A percentile compares a stretch with the other conserved stretches of the same genome.
Conservation (phyloP, 768 basidiomycete genomes). For the Serpula lacrymans region DNA sequence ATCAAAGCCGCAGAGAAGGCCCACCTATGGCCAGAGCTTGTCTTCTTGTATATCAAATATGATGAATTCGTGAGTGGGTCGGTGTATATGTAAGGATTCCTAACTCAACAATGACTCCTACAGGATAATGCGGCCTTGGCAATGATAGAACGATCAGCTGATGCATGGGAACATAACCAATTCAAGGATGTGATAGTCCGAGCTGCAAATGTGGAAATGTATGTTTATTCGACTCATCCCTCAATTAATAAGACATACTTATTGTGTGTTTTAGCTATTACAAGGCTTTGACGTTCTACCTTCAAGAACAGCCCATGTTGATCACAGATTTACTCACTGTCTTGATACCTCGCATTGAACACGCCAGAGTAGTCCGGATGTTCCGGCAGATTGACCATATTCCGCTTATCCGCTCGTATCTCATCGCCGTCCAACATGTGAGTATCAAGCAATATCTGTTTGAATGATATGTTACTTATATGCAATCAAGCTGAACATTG, state of each 20-base stretch:
- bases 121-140: slow-evolving; percentile 96
- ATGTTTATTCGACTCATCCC: slow-evolving; percentile 18
- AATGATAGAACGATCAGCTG: slow-evolving; percentile 98
- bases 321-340: slow-evolving; percentile 92
- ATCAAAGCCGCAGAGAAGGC: slow-evolving; percentile 95
- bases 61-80: slow-evolving; percentile 74
- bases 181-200: slow-evolving; percentile 99
- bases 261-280: slow-evolving; percentile 65
- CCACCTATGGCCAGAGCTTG: slow-evolving; percentile 97
- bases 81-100: slow-evolving; percentile 1
- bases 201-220: slow-evolving; percentile 98
- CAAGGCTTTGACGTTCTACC: slow-evolving; percentile 91
- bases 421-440: slow-evolving; percentile 94
- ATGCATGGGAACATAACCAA: slow-evolving; percentile 99
- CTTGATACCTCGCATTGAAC: slow-evolving; percentile 92
- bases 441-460: slow-evolving; percentile 21
- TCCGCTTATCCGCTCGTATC: slow-evolving; percentile 92
- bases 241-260: background rate
- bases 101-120: slow-evolving; percentile 6
- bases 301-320: slow-evolving; percentile 89
- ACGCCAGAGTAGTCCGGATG: slow-evolving; percentile 91
- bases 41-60: slow-evolving; percentile 98
- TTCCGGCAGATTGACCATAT: slow-evolving; percentile 95
- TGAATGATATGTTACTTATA: slow-evolving; percentile 2
- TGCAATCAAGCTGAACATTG: slow-evolving; percentile 76